These are phyloP conservation scores for Cystobasidium tubakii DNA, from an alignment of 768 basidiomycete species.

Conservation along the genomic window DNA sequence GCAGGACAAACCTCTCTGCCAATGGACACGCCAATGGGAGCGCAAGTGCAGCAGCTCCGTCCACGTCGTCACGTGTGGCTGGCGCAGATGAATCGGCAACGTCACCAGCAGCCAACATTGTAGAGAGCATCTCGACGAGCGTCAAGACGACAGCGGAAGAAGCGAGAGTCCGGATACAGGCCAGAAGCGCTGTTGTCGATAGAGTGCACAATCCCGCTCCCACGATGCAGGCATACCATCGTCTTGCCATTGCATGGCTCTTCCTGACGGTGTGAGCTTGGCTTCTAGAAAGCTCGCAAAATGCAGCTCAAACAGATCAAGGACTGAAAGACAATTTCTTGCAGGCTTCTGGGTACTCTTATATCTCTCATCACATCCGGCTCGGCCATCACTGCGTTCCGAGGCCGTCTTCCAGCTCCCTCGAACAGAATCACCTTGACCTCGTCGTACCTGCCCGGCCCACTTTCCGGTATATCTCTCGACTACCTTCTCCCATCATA, in stretches of 20 bases:
- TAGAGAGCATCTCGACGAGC: not conserved
- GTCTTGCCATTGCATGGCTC: not conserved
- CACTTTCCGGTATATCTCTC: slow-evolving; percentile 11
- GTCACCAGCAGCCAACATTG: not conserved
- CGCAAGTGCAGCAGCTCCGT: not conserved
- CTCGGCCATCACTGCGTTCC: slow-evolving; percentile 41
- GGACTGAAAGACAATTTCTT: not conserved
- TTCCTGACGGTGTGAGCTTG: slow-evolving; percentile 21
- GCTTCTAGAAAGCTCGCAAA: not conserved
- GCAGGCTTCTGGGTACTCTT: slow-evolving; percentile 36
- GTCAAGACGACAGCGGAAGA: not conserved
- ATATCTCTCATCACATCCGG: slow-evolving; percentile 34
- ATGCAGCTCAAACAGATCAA: not conserved
- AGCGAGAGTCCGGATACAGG: not conserved
- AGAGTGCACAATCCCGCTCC: slow-evolving; percentile 18
- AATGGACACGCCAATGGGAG: not conserved
- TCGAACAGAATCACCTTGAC: slow-evolving; percentile 21
- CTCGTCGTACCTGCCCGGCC: slow-evolving; percentile 21
- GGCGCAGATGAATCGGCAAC: not conserved
- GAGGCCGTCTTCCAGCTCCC: slow-evolving; percentile 40
- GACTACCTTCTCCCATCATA: slow-evolving; percentile 45
- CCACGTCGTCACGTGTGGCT: slow-evolving; percentile 15
- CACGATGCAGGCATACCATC: slow-evolving; percentile 19
- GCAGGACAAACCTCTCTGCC: not conserved
- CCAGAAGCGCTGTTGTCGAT: not conserved